Evolutionary conservation across 2,329 filamentous ascomycete species (phyloP), one percentile per base, ranked within the genome.

Genomic region (Colletotrichum eleusines): DNA sequence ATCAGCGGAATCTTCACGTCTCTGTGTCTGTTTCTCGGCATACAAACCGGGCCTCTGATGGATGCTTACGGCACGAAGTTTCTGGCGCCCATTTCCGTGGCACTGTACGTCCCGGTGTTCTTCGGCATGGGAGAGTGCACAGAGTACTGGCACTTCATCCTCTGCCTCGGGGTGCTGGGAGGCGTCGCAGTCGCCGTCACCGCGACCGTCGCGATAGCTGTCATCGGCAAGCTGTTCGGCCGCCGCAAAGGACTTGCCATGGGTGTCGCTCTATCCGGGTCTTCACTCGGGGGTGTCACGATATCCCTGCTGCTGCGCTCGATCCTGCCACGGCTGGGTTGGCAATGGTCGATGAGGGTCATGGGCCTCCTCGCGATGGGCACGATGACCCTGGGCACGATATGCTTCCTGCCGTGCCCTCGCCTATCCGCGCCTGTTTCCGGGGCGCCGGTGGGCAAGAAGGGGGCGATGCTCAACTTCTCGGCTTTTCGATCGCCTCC

Each of bases 31-130:
- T 79, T 84, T 18, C 77, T 85, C 2, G 84, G 82, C 5, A 81
- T 86, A 5, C 84, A 85, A 73, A 80, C 85, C 9, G 84, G 85
- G 0, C 85, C 85, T 1, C 68, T 87, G 4, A 84, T 86, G 67
- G 85, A 87, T 66, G 78, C 79, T 0, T 83, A 85, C 48, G 85
- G 84, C 0, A 83, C 85, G 0, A 78, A 80, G 7, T 68, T 80
- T 31, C 77, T 87, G 18, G 76, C 81, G 0, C 74, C 82, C 4
- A 66, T 78, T 7, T 84, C 83, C 5, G 79, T 79, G 0, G 71
- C 77, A 2, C 73, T 78, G 0, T 83, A 80, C 55, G 75, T 84
- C 1, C 73, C 77, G 2, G 81, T 81, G 48, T 83, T 85, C 62
- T 78, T 87, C 12, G 73, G 86, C 3, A 78, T 87, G 38, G 85